Conservation (phyloP, 2,329 filamentous ascomycete species). For the Cytospora schulzeri region DNA sequence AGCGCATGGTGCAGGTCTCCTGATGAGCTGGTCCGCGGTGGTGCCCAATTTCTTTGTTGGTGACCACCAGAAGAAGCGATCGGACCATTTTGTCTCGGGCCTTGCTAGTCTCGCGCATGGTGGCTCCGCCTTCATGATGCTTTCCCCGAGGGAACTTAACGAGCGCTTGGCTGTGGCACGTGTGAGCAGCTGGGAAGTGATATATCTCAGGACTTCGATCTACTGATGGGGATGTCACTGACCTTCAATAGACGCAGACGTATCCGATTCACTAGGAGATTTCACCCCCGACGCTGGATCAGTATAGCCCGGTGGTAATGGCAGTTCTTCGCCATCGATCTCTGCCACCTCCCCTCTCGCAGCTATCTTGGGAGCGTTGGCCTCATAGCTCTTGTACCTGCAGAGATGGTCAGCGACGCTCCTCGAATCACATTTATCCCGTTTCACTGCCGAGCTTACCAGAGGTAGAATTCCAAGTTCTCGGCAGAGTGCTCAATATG, state of each 20-base stretch:
- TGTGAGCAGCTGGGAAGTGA: not conserved
- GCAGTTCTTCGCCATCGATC: not conserved
- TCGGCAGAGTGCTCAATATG: slow-evolving; percentile 52
- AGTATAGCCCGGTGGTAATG: not conserved
- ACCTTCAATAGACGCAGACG: slow-evolving; percentile 8
- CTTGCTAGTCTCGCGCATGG: slow-evolving; percentile 19
- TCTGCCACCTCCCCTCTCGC: slow-evolving; percentile 9
- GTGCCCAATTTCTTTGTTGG: not conserved
- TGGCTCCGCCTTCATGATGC: slow-evolving; percentile 24
- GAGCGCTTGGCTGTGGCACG: slow-evolving; percentile 16
- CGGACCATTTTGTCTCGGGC: slow-evolving; percentile 18
- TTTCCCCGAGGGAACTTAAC: slow-evolving; percentile 22
- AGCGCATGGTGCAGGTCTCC: not conserved
- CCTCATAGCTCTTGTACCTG: slow-evolving; percentile 50
- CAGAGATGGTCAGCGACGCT: slow-evolving; percentile 13
- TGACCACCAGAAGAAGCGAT: slow-evolving; percentile 4
- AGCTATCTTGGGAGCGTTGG: slow-evolving; percentile 32
- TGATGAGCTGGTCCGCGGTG: not conserved
- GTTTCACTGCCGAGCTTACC: slow-evolving; percentile 37
- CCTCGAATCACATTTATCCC: not conserved
- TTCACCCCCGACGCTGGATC: slow-evolving; percentile 1
- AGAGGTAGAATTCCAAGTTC: slow-evolving; percentile 54
- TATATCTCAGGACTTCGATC: too few relatives aligned
- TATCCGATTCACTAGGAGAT: not conserved
- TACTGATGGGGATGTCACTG: not conserved